Base-by-base conservation (phyloP, 2,329 filamentous ascomycete species). In the Aspergillus versicolor region DNA sequence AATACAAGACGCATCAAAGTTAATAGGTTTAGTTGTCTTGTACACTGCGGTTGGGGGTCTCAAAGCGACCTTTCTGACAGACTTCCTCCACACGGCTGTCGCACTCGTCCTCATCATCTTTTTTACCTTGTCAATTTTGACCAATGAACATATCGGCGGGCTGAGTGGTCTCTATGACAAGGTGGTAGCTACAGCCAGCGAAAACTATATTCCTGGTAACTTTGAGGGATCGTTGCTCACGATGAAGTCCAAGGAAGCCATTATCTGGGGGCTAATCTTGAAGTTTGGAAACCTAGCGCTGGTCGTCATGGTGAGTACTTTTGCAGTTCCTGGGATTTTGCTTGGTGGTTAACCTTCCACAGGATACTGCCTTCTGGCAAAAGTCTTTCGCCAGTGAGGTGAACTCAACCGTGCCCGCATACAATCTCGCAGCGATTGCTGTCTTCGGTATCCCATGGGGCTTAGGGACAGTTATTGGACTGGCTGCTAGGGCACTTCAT, bases 311-410 rank as follows among this genome's bases (percentile, higher is more conserved):
- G 75, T 71, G 65, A 58, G 64, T 22, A 27, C 24, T 11, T 32
- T 21, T 5, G 7, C 5, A 9, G 7, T 21, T 2, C 13, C 12
- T 7, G n/a, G n/a, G 5, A 22, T 17, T 15, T 12, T 40, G 38
- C 13, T 5, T 15, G 44, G 5, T 44, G 38, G 40, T 49, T 59
- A 32, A 47, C 42, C 2, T 22, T 11, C 3, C 19, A 22, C 51
- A 72, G 67, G 77, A 82, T 60, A 82, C 79, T 4, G 79, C 75
- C 1, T 82, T 82, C 65, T 82, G 79, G 78, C 79, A 81, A 55
- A 82, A 82, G 66, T 77, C 75, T 0, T 82, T 82, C 59, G 79
- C 79, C 1, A 74, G 77, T 1, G 77, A 81, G 55, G 76, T 80
- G 0, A 70, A 74, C 12, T 73, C 79, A 1, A 80, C 78, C 0